Evolutionary conservation across 2,329 filamentous ascomycete species (phyloP), one percentile per base, ranked within the genome.

Genomic region (Penicillium hordei): DNA sequence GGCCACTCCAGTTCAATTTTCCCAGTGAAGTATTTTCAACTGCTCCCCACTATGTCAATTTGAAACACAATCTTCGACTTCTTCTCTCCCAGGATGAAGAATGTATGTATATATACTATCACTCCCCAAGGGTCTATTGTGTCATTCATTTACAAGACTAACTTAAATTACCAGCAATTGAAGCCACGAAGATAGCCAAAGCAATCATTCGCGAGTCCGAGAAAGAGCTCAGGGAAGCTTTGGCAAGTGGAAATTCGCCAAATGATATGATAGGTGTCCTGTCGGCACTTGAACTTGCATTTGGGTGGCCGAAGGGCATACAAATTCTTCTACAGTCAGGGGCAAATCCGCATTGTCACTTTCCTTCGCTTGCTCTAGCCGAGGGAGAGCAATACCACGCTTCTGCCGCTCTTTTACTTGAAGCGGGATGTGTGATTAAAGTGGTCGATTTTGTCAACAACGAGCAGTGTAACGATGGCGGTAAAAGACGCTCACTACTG

Each of bases 281-380:
- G 8, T 40, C 45, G 13, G 10, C 46, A 8, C 45, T 60, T 10
- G 38, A 60, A 10, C 23, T 57, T 5, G 54, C 58, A 3, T 19
- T 60, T 17, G 53, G 53, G 29, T 57, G 58, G 58, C 48, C 48
- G 3, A 49, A 42, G 33, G 58, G 58, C 0, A 29, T 57, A 2
- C 29, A 46, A 21, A 52, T 59, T 5, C 27, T 59, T 21, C 31
- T 56, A 13, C 34, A 53, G 10, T 45, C 45, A 27, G 58, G 53
- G 6, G 29, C 44, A 5, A 45, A 57, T 10, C 29, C 46, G n/a
- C 25, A 50, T 19, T 3, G 19, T 8, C 8, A 19, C 21, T 48
- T 23, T 29, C 23, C 6, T 33, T 29, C 15, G 5, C n/a, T 38
- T 25, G 38, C 44, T 17, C 7, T 44, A 21, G 55, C 29, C 1